A percentile compares a stretch with the other conserved stretches of the same genome.
Conservation (phyloP, 331 rosid genomes). For the Pyracantha coccinea region DNA sequence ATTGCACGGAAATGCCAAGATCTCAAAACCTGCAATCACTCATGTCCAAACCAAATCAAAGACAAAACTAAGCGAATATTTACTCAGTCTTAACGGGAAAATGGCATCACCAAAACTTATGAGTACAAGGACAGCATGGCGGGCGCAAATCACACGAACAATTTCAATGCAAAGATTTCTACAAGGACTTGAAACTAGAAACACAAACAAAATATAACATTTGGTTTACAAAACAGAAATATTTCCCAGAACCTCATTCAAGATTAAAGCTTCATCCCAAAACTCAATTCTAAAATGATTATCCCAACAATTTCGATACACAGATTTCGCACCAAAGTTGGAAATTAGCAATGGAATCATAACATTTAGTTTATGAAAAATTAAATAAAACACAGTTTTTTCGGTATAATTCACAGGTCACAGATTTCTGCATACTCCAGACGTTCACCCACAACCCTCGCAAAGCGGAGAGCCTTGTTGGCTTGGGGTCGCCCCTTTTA, state of each 20-base stretch:
- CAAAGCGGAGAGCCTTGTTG: too few relatives aligned
- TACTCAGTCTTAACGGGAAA: background rate
- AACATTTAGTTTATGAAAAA: background rate
- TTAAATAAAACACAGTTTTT: background rate
- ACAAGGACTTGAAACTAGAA: background rate
- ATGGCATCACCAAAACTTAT: background rate
- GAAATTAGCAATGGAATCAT: background rate
- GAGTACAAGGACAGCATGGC: background rate
- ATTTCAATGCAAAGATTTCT: background rate
- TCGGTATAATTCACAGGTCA: too few relatives aligned
- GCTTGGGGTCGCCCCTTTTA: too few relatives aligned
- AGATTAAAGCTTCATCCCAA: background rate
- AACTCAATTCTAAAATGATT: background rate
- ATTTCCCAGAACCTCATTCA: background rate
- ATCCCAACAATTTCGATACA: background rate
- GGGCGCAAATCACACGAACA: background rate
- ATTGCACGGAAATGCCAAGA: conserved; percentile 96
- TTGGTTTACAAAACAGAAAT: background rate
- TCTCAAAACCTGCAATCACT: conserved; percentile 56
- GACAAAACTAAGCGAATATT: background rate
- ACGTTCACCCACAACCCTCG: too few relatives aligned
- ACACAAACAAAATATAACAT: background rate
- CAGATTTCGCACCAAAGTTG: background rate
- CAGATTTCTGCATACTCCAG: too few relatives aligned
- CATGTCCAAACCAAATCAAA: background rate